These are phyloP conservation scores for Neurospora terricola DNA, from an alignment of 495 filamentous ascomycete genomes.

Conservation along the genomic window DNA sequence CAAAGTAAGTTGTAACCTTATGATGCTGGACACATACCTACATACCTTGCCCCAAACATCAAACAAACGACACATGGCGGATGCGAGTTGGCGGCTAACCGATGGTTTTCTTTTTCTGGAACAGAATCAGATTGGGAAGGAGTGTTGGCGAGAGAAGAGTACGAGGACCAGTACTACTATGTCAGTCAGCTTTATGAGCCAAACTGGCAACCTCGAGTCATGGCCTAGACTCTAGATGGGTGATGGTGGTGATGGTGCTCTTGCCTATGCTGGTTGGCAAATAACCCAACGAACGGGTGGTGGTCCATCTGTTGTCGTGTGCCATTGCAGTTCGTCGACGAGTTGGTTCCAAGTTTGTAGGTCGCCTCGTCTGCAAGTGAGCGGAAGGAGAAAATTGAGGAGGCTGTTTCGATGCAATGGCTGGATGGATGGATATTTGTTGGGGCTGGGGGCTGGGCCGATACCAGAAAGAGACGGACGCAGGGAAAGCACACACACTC, in stretches of 20 bases:
- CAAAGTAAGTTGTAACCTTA: conserved; percentile 28
- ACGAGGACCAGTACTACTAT: conserved; percentile 42
- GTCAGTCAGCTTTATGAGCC: conserved; percentile 42
- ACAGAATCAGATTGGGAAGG: conserved; percentile 32
- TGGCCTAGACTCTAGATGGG: conserved; percentile 17
- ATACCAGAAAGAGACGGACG: not conserved
- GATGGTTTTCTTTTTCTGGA: not conserved
- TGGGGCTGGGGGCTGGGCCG: not conserved
- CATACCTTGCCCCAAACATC: not conserved
- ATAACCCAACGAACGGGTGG: not conserved
- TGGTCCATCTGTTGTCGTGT: not conserved
- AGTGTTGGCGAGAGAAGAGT: conserved; percentile 24
- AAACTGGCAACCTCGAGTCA: conserved; percentile 37
- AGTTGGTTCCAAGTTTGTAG: not conserved
- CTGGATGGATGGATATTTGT: not conserved
- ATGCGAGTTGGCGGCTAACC: not conserved
- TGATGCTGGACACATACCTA: not conserved
- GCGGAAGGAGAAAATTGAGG: not conserved
- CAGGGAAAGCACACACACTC: not conserved
- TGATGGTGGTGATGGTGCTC: not conserved
- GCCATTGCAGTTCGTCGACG: not conserved
- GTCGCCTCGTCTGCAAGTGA: not conserved
- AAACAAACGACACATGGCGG: not conserved
- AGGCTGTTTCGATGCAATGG: not conserved
- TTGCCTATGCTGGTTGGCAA: not conserved